Conservation (phyloP, 2,329 filamentous ascomycete species). For the Calonectria pseudoreteaudii region DNA sequence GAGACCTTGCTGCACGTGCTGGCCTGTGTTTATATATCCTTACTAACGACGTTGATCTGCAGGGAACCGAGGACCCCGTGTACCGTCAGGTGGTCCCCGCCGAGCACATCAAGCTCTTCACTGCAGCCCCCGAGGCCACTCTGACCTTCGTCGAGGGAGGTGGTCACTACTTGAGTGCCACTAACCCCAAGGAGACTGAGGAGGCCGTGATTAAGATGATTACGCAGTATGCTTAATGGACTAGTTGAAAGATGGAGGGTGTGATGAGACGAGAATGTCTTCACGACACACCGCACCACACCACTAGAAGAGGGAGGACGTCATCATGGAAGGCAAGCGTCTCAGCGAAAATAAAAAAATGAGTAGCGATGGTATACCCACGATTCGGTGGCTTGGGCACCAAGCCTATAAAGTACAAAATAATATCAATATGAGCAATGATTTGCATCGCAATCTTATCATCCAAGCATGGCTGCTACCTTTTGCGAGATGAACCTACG, state of each 20-base stretch:
- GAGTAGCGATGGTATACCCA: neutral
- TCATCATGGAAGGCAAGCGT: neutral
- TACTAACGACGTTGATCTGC: conserved; percentile 11
- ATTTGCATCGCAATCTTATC: neutral
- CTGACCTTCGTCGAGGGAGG: conserved; percentile 58
- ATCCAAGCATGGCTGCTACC: neutral
- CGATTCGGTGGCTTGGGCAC: neutral
- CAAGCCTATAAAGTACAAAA: neutral
- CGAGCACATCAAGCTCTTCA: conserved; percentile 65
- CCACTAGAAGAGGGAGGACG: neutral
- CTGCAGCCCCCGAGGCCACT: conserved; percentile 56
- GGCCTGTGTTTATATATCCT: neutral
- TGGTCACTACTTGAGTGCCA: conserved; percentile 62
- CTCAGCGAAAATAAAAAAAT: neutral
- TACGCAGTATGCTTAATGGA: conserved; percentile 50
- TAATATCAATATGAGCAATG: neutral
- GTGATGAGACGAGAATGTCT: neutral
- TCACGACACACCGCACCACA: too few relatives aligned
- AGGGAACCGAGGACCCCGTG: conserved; percentile 60
- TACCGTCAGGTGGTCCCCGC: conserved; percentile 54
- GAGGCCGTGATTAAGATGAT: conserved; percentile 59
- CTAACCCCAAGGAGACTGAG: conserved; percentile 59
- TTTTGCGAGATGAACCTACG: neutral
- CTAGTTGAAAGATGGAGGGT: neutral
- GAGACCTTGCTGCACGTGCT: conserved; percentile 28